These are phyloP conservation scores for Linaria vulgaris DNA, from an alignment of 257 asterid genomes.

Conservation along the genomic window DNA sequence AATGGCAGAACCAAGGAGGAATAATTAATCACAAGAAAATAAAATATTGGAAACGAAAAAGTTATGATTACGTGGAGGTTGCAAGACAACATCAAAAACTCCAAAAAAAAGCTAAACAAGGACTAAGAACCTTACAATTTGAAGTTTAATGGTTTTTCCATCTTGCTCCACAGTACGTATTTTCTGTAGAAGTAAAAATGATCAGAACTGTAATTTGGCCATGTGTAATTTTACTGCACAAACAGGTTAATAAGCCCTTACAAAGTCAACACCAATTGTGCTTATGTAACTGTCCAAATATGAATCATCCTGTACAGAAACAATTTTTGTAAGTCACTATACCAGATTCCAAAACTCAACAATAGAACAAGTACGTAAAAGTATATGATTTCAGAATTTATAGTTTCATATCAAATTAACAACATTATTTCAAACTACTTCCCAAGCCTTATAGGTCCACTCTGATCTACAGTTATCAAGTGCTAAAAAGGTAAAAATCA, in stretches of 20 bases:
- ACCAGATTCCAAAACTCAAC: neutral
- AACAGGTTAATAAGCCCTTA: slow-evolving; percentile 32
- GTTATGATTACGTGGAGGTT: neutral
- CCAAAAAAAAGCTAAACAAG: neutral
- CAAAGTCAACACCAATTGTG: slow-evolving; percentile 66
- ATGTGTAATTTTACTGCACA: neutral
- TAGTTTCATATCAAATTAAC: neutral
- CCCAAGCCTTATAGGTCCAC: too few relatives aligned
- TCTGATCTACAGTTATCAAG: neutral
- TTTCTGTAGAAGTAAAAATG: slow-evolving; percentile 40
- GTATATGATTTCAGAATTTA: neutral
- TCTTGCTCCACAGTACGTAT: slow-evolving; percentile 69
- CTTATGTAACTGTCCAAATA: slow-evolving; percentile 65
- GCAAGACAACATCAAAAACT: slow-evolving; percentile 2
- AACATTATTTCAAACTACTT: neutral
- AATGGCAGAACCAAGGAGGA: neutral
- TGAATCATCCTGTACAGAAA: slow-evolving; percentile 53
- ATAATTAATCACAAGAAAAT: neutral
- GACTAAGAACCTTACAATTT: slow-evolving; percentile 52
- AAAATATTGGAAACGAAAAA: neutral
- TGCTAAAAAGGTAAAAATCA: neutral
- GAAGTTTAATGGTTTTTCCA: slow-evolving; percentile 79
- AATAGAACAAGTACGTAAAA: neutral
- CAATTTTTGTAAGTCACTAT: slow-evolving; percentile 17
- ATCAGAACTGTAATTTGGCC: slow-evolving; percentile 24